Conservation (phyloP, 148 eudicot species). For the Pharnaceum exiguum region DNA sequence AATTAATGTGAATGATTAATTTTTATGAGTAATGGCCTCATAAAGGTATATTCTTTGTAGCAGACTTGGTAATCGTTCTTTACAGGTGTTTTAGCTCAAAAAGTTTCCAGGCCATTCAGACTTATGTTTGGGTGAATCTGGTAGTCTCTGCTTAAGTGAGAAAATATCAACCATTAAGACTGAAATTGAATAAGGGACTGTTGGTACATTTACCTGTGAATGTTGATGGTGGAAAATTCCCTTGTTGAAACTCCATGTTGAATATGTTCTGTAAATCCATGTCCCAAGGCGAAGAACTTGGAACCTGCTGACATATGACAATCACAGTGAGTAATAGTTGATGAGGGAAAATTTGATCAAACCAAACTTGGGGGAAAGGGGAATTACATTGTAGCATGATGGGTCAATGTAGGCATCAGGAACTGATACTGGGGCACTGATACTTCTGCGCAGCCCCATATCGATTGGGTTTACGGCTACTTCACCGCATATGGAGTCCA, state of each 20-base stretch:
- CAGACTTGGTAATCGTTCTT: too few species aligned
- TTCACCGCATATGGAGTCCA: conserved; percentile 43
- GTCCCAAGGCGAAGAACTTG: conserved; percentile 64
- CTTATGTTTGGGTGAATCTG: background rate
- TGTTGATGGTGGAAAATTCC: conserved; percentile 53
- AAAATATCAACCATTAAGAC: background rate
- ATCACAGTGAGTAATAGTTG: conserved; percentile 4
- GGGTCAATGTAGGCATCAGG: conserved; percentile 58
- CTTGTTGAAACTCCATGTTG: conserved; percentile 63
- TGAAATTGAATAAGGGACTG: background rate
- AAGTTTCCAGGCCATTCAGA: too few species aligned
- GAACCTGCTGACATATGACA: conserved; percentile 43
- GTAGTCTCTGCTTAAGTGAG: background rate
- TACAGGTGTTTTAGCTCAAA: too few species aligned
- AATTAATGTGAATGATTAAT: background rate
- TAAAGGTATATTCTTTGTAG: background rate
- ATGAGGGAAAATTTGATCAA: background rate
- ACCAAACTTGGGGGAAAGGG: background rate
- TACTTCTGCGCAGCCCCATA: conserved; percentile 41
- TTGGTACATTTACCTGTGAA: conserved; percentile 51
- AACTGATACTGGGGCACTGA: conserved; percentile 52
- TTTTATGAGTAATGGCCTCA: background rate
- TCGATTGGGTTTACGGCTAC: conserved; percentile 36
- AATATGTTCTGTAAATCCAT: conserved; percentile 55
- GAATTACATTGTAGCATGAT: conserved; percentile 61